phyloP scores from a whole-genome alignment of 495 filamentous ascomycete species.

The Neurospora sublineolata region DNA sequence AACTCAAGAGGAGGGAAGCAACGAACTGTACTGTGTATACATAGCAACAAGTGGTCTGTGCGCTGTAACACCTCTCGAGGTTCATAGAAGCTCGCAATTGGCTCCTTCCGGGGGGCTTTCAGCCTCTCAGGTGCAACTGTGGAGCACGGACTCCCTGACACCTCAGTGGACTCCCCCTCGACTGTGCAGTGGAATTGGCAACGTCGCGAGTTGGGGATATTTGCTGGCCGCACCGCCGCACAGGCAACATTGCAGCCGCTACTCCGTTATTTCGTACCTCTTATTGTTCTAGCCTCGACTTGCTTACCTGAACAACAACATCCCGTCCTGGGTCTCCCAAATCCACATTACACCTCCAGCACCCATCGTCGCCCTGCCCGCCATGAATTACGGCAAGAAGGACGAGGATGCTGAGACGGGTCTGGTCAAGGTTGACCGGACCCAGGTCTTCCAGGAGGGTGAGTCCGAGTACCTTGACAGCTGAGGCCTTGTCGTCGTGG shows the following conservation, averaged over 20 bases:
- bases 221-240: neutral
- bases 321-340: conserved; percentile 9
- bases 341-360: conserved; percentile 1
- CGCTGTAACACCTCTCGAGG: neutral
- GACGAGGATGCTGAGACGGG: conserved; percentile 92
- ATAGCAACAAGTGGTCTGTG: neutral
- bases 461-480: conserved; percentile 17
- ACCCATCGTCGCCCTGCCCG: conserved; percentile 23
- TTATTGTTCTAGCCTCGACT: neutral
- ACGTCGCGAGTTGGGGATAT: conserved; percentile 24
- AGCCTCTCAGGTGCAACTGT: neutral
- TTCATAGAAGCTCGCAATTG: neutral
- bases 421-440: conserved; percentile 93
- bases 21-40: neutral
- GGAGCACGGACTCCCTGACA: conserved; percentile 2
- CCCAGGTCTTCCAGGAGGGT: conserved; percentile 99
- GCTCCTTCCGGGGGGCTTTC: neutral
- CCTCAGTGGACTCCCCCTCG: neutral
- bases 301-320: neutral
- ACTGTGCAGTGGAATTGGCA: conserved; percentile 21
- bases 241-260: neutral
- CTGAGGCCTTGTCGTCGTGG: neutral
- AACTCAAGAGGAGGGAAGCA: neutral
- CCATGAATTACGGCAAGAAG: conserved; percentile 95
- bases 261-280: neutral